phyloP scores from a whole-genome alignment of 441 rosid species.

The Daphne laureola region DNA sequence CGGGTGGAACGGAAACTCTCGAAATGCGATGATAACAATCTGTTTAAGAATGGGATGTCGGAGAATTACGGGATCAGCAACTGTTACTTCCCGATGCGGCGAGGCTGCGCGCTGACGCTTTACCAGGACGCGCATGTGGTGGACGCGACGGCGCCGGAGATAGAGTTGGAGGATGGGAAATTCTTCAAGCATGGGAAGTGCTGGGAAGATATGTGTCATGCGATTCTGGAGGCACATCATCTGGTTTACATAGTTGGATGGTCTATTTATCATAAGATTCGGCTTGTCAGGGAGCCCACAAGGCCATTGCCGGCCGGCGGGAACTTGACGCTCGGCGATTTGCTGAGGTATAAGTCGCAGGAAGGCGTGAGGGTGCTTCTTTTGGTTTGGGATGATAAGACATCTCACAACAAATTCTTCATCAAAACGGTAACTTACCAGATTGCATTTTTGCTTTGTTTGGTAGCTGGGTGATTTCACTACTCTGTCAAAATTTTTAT shows the following conservation, averaged over 20 bases:
- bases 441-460: too few species aligned
- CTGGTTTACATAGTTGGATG: conserved; percentile 71
- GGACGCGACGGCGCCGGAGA: conserved; percentile 35
- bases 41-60: conserved; percentile 37
- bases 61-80: conserved; percentile 26
- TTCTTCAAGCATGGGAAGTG: conserved; percentile 42
- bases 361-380: conserved; percentile 79
- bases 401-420: conserved; percentile 68
- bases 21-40: conserved; percentile 34
- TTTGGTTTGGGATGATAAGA: conserved; percentile 85
- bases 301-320: conserved; percentile 55
- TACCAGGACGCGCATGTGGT: conserved; percentile 78
- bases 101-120: conserved; percentile 49
- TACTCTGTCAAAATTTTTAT: background rate
- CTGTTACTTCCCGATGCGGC: conserved; percentile 66
- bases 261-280: conserved; percentile 66
- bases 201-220: conserved; percentile 87
- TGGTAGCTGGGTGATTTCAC: background rate
- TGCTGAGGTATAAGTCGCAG: conserved; percentile 70
- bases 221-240: conserved; percentile 78
- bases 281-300: conserved; percentile 58
- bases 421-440: conserved; percentile 44
- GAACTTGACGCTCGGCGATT: conserved; percentile 54
- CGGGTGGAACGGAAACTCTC: conserved; percentile 45
- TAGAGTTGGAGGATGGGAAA: conserved; percentile 50